A percentile compares a stretch with the other conserved stretches of the same genome.
Evolutionary conservation across 2,329 filamentous ascomycete genomes (phyloP).

Genomic region (Pseudohalonectria lignicola): DNA sequence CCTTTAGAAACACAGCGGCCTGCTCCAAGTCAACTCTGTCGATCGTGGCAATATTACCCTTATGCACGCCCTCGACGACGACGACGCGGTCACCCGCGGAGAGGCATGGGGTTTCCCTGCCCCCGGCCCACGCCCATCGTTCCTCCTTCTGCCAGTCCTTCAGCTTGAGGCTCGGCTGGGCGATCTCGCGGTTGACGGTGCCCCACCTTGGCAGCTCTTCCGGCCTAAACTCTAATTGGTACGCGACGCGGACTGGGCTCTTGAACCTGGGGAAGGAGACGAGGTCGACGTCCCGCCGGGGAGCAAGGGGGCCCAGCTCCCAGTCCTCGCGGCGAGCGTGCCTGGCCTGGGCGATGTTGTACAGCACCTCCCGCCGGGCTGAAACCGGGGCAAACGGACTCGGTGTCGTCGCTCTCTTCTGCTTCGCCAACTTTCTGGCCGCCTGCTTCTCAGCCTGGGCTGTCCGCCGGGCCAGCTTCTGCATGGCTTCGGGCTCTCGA

Average conservation of each 20-base stretch:
- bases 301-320: slow-evolving; percentile 66
- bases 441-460: slow-evolving; percentile 56
- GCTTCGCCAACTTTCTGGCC: slow-evolving; percentile 27
- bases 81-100: slow-evolving; percentile 69
- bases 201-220: neutral
- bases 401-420: no score
- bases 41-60: slow-evolving; percentile 75
- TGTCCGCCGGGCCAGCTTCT: slow-evolving; percentile 59
- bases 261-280: slow-evolving; percentile 11
- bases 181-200: neutral
- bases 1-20: slow-evolving; percentile 51
- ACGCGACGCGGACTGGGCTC: neutral
- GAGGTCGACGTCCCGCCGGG: slow-evolving; percentile 57
- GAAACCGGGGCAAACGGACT: no score
- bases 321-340: slow-evolving; percentile 62
- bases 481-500: no score
- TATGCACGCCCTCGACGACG: slow-evolving; percentile 64
- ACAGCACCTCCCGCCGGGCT: slow-evolving; percentile 18
- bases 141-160: slow-evolving; percentile 23
- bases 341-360: slow-evolving; percentile 20
- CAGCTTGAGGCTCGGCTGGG: slow-evolving; percentile 10
- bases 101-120: slow-evolving; percentile 47
- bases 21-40: slow-evolving; percentile 37
- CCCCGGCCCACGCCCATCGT: slow-evolving; percentile 45
- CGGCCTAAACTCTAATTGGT: neutral